Conservation (phyloP, 495 filamentous ascomycete genomes). For the Xylaria flabelliformis region DNA sequence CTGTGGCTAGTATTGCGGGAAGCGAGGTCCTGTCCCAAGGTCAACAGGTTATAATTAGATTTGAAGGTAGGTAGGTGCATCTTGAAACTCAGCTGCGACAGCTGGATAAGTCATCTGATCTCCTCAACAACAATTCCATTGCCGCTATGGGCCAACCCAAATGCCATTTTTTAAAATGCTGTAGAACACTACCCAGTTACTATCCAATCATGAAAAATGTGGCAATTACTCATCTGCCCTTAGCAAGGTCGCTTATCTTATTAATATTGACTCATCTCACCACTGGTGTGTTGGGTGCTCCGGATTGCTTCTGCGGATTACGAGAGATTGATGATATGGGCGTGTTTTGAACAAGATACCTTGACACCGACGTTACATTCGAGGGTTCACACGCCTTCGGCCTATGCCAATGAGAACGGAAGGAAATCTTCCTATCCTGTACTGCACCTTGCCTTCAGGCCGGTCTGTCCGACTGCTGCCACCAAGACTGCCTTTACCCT, state of each 20-base stretch:
- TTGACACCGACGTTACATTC: conserved; percentile 29
- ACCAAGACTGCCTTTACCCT: conserved; percentile 2
- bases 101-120: background rate
- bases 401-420: conserved; percentile 24
- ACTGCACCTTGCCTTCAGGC: conserved; percentile 8
- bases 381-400: conserved; percentile 9
- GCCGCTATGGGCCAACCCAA: background rate
- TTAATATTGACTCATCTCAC: conserved; percentile 1
- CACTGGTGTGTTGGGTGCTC: background rate
- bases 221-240: conserved; percentile 9
- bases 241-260: conserved; percentile 13
- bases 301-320: conserved; percentile 12
- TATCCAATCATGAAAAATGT: conserved; percentile 18
- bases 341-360: conserved; percentile 17
- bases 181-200: background rate
- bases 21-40: background rate
- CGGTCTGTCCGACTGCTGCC: conserved; percentile 21
- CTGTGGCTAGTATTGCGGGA: background rate
- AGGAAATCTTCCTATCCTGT: background rate
- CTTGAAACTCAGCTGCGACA: conserved; percentile 2
- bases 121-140: background rate
- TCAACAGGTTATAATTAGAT: background rate
- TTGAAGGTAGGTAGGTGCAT: background rate
- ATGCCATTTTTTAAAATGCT: background rate
- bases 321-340: conserved; percentile 14